Evolutionary conservation across 495 filamentous ascomycete species (phyloP).

Genomic region (Cenococcum geophilum): DNA sequence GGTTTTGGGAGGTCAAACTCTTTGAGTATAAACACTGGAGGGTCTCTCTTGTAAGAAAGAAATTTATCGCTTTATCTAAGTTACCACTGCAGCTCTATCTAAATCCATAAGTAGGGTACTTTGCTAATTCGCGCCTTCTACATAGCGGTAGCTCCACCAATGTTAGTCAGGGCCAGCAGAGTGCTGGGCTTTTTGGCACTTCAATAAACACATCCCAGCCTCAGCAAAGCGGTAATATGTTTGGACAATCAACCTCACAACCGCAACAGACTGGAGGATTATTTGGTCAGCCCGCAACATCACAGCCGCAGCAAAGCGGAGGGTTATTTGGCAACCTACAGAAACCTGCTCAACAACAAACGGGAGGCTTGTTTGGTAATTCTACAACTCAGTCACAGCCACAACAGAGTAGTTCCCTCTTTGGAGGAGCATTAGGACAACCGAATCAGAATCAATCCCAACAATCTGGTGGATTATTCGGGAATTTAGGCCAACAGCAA

Average conservation of each 20-base stretch:
- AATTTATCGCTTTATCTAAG: background rate
- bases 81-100: background rate
- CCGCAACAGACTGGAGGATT: slow-evolving; percentile 40
- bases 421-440: slow-evolving; percentile 37
- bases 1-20: slow-evolving; percentile 52
- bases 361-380: slow-evolving; percentile 39
- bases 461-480: slow-evolving; percentile 39
- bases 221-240: slow-evolving; percentile 21
- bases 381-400: slow-evolving; percentile 36
- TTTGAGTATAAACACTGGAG: slow-evolving; percentile 74
- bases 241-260: slow-evolving; percentile 38
- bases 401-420: slow-evolving; percentile 34
- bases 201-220: slow-evolving; percentile 20
- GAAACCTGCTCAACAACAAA: slow-evolving; percentile 20
- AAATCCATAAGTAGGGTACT: background rate
- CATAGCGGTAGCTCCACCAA: slow-evolving; percentile 27
- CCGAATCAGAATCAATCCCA: slow-evolving; percentile 31
- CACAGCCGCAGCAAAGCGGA: slow-evolving; percentile 44
- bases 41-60: slow-evolving; percentile 59
- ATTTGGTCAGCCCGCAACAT: slow-evolving; percentile 39
- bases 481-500: slow-evolving; percentile 23
- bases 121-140: slow-evolving; percentile 7
- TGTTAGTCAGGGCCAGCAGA: slow-evolving; percentile 26
- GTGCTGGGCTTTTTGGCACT: slow-evolving; percentile 23
- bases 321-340: slow-evolving; percentile 38